phyloP scores from a whole-genome alignment of 1,139 yeast species.

The Debaryomyces nepalensis region DNA sequence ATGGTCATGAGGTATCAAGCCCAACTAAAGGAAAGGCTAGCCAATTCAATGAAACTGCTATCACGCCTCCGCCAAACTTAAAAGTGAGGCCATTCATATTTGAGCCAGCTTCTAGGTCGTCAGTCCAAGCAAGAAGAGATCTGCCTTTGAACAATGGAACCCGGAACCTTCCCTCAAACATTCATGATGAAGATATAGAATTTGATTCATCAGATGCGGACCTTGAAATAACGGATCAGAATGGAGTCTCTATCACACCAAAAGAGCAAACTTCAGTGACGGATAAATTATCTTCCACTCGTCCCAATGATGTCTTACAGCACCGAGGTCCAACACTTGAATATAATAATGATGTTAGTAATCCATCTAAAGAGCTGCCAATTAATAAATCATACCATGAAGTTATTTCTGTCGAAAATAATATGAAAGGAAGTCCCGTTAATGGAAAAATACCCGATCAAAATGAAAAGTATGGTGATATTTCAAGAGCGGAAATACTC shows the following conservation, averaged over 20 bases:
- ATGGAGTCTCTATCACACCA: too few relatives aligned
- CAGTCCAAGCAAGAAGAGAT: slow-evolving; percentile 3
- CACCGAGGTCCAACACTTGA: too few relatives aligned
- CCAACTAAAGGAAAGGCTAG: slow-evolving; percentile 3
- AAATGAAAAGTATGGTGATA: slow-evolving; percentile 13
- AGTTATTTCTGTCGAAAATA: too few relatives aligned
- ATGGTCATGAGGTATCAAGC: slow-evolving; percentile 1
- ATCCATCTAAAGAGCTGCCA: too few relatives aligned
- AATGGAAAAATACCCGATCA: too few relatives aligned
- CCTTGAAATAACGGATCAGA: too few relatives aligned
- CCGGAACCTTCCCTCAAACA: neutral
- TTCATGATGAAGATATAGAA: slow-evolving; percentile 20
- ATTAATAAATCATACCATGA: too few relatives aligned
- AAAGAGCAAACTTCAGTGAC: too few relatives aligned
- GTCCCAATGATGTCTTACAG: too few relatives aligned
- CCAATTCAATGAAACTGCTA: neutral
- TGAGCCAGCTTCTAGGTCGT: slow-evolving; percentile 5
- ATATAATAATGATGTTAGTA: too few relatives aligned
- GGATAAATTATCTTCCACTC: too few relatives aligned
- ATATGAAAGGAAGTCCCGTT: too few relatives aligned
- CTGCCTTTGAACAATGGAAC: neutral
- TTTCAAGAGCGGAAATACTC: slow-evolving; percentile 24
- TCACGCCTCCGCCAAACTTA: slow-evolving; percentile 22
- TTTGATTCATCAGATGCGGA: slow-evolving; percentile 25
- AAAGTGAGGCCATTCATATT: slow-evolving; percentile 18